These are phyloP conservation scores for Pseudogymnoascus sp. DNA, from an alignment of 2,329 filamentous ascomycete genomes.

Conservation along the genomic window DNA sequence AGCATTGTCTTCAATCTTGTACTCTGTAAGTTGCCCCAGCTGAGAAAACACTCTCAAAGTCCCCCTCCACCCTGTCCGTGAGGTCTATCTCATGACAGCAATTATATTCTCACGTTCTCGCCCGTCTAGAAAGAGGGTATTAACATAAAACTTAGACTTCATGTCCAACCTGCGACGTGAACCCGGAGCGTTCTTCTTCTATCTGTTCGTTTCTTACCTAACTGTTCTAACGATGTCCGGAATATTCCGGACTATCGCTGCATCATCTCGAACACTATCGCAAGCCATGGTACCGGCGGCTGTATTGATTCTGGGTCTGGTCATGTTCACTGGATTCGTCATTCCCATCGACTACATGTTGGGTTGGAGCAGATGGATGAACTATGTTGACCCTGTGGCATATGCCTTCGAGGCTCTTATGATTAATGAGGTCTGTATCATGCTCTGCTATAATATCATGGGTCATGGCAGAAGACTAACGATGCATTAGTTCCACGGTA, in stretches of 20 bases:
- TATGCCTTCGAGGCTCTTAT: conserved; percentile 64
- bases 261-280: conserved; percentile 64
- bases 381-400: conserved; percentile 59
- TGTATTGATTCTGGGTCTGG: conserved; percentile 34
- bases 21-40: conserved; percentile 78
- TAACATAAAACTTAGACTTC: conserved; percentile 39
- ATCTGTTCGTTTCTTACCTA: conserved; percentile 30
- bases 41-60: conserved; percentile 56
- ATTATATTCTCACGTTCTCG: conserved; percentile 62
- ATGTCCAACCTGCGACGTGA: conserved; percentile 67
- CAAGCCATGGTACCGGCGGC: conserved; percentile 56
- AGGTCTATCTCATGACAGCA: conserved; percentile 63
- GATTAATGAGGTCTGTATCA: conserved; percentile 58
- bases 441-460: neutral
- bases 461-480: neutral
- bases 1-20: conserved; percentile 67
- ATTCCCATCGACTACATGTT: conserved; percentile 57
- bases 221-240: conserved; percentile 56
- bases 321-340: conserved; percentile 48
- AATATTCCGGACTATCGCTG: conserved; percentile 75
- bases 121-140: conserved; percentile 41
- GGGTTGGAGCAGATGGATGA: conserved; percentile 56
- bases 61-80: conserved; percentile 47
- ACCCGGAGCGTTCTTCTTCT: conserved; percentile 74
- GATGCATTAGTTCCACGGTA: conserved; percentile 42